These are phyloP conservation scores for Citrus australasica DNA, from an alignment of 345 rosid genomes.

Conservation along the genomic window DNA sequence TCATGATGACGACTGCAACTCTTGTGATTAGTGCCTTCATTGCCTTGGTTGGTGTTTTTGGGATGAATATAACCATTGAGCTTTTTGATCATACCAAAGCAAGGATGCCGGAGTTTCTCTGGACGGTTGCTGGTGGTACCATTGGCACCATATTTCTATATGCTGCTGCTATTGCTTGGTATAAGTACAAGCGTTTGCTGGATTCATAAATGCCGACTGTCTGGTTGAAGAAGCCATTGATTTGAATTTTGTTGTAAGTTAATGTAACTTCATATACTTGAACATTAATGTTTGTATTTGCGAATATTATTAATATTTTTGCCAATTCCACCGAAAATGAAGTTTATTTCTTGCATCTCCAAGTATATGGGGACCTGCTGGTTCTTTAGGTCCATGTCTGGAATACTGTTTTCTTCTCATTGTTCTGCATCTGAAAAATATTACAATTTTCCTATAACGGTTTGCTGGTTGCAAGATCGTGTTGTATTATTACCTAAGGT, in stretches of 20 bases:
- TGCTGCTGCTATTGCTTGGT: slow-evolving; percentile 79
- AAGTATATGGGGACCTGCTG: neutral
- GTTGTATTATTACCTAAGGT: too few relatives aligned
- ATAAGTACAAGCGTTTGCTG: slow-evolving; percentile 71
- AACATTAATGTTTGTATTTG: neutral
- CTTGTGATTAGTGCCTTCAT: slow-evolving; percentile 67
- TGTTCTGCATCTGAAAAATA: too few relatives aligned
- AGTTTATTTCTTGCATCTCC: neutral
- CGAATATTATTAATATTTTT: neutral
- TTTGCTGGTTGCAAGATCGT: neutral
- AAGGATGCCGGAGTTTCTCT: slow-evolving; percentile 47
- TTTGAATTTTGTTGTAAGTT: neutral
- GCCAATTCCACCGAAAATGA: neutral
- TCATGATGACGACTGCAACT: slow-evolving; percentile 87
- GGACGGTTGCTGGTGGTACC: slow-evolving; percentile 75
- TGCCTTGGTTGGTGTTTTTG: slow-evolving; percentile 65
- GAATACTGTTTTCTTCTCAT: too few relatives aligned
- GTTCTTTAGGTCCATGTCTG: too few relatives aligned
- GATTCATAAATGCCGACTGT: slow-evolving; percentile 24
- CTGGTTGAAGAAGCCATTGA: neutral
- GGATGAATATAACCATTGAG: slow-evolving; percentile 70
- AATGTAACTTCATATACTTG: neutral
- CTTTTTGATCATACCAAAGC: slow-evolving; percentile 27
- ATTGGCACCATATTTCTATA: slow-evolving; percentile 60
- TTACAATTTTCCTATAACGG: neutral